phyloP scores from a whole-genome alignment of 306 rosid genomes.

The Begonia peltatifolia region DNA sequence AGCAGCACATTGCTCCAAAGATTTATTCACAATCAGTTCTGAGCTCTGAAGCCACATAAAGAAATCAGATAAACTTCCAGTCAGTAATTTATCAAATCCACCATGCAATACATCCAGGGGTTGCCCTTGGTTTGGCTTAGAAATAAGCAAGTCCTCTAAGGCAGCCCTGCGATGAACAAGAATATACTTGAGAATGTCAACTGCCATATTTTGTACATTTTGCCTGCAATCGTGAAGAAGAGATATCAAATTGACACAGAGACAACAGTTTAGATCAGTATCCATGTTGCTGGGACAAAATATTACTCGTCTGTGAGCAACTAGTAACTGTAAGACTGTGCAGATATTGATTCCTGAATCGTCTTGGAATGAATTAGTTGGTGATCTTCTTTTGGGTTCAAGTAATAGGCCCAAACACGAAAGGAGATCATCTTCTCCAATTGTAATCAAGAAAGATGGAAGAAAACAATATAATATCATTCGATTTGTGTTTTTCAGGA shows the following conservation, averaged over 20 bases:
- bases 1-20: constrained; percentile 84
- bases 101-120: constrained; percentile 76
- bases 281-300: constrained; percentile 92
- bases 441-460: constrained; percentile 62
- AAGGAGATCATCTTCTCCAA: constrained; percentile 82
- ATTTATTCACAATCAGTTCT: constrained; percentile 58
- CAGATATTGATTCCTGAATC: constrained; percentile 67
- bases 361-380: constrained; percentile 32
- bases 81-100: constrained; percentile 86
- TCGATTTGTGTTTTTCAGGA: constrained; percentile 85
- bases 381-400: constrained; percentile 50
- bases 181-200: constrained; percentile 79
- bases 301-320: constrained; percentile 80
- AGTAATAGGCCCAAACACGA: constrained; percentile 45
- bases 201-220: constrained; percentile 71
- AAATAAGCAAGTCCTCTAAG: constrained; percentile 80
- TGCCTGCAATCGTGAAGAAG: constrained; percentile 68
- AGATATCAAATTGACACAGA: constrained; percentile 73
- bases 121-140: constrained; percentile 80
- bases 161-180: constrained; percentile 89
- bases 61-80: constrained; percentile 58
- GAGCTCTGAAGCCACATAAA: constrained; percentile 72
- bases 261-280: constrained; percentile 91
- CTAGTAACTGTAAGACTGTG: constrained; percentile 73
- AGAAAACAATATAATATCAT: constrained; percentile 89